phyloP scores from a whole-genome alignment of 306 rosid species.

The Canavalia gladiata region DNA sequence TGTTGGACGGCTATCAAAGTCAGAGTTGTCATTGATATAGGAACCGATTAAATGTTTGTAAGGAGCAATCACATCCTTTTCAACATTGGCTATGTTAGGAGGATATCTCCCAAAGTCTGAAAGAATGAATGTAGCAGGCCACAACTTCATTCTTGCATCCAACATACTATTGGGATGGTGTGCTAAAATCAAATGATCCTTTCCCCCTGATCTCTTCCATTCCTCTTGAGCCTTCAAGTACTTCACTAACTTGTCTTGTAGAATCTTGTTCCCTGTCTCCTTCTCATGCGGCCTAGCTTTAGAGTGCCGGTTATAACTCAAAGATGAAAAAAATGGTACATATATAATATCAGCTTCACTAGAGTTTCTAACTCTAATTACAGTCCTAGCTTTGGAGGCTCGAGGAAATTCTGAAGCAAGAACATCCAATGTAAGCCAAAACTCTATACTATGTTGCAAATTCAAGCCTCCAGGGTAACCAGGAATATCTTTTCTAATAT shows the following conservation, averaged over 20 bases:
- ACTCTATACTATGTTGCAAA: constrained; percentile 83
- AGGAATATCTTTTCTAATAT: constrained; percentile 62
- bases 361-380: constrained; percentile 63
- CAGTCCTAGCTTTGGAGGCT: constrained; percentile 56
- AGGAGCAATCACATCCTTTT: constrained; percentile 86
- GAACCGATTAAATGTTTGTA: constrained; percentile 70
- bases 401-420: constrained; percentile 74
- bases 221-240: constrained; percentile 65
- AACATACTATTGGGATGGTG: constrained; percentile 88
- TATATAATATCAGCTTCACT: constrained; percentile 80
- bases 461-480: constrained; percentile 82
- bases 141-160: constrained; percentile 70
- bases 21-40: constrained; percentile 64
- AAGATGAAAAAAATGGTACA: constrained; percentile 85
- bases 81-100: constrained; percentile 73
- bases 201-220: constrained; percentile 79
- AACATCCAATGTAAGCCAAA: constrained; percentile 81
- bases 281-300: constrained; percentile 49
- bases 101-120: constrained; percentile 92
- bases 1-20: constrained; percentile 68
- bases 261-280: constrained; percentile 60
- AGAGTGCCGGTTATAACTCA: constrained; percentile 69
- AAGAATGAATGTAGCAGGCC: constrained; percentile 82
- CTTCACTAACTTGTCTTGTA: constrained; percentile 66
- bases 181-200: constrained; percentile 82